A percentile compares a stretch with the other conserved stretches of the same genome.
These are phyloP conservation scores for Periconia macrospinosa DNA, from an alignment of 2,329 filamentous ascomycete species.

Conservation along the genomic window DNA sequence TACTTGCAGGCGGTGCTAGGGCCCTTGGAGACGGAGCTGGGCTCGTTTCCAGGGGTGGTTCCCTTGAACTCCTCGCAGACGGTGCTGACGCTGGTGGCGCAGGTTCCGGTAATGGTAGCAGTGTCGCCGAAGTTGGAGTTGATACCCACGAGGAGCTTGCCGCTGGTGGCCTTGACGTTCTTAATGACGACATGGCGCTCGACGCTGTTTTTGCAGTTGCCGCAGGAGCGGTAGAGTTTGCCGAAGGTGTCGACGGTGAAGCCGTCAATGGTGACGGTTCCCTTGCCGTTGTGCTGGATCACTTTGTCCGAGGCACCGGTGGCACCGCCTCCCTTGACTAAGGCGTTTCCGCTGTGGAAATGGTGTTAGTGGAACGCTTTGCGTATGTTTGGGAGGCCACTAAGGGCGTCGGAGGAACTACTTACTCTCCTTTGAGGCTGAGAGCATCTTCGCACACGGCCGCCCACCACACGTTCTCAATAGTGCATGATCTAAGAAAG, in stretches of 20 bases:
- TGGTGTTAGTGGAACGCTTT: neutral
- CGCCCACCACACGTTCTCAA: slow-evolving; percentile 50
- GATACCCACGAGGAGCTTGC: slow-evolving; percentile 47
- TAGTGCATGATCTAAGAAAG: slow-evolving; percentile 41
- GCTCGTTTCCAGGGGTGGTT: slow-evolving; percentile 20
- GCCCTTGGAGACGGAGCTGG: slow-evolving; percentile 12
- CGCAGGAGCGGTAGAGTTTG: slow-evolving; percentile 49
- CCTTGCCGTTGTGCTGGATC: slow-evolving; percentile 47
- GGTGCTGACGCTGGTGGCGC: slow-evolving; percentile 16
- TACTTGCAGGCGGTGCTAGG: slow-evolving; percentile 24
- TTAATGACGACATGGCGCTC: slow-evolving; percentile 47
- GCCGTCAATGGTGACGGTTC: slow-evolving; percentile 34
- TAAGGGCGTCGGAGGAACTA: neutral
- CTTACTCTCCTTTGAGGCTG: neutral
- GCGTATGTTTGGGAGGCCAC: neutral
- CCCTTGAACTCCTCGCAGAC: slow-evolving; percentile 28
- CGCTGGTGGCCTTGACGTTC: slow-evolving; percentile 40
- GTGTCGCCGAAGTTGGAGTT: slow-evolving; percentile 55
- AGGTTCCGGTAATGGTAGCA: slow-evolving; percentile 36
- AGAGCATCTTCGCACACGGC: slow-evolving; percentile 43
- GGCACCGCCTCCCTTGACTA: slow-evolving; percentile 43
- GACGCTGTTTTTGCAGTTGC: slow-evolving; percentile 50
- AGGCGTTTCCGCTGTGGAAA: slow-evolving; percentile 18
- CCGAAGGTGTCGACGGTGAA: slow-evolving; percentile 33
- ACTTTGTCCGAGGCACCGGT: slow-evolving; percentile 41